Conservation (phyloP, 352 stramenopile genomes). For the Discostella stelligera region DNA sequence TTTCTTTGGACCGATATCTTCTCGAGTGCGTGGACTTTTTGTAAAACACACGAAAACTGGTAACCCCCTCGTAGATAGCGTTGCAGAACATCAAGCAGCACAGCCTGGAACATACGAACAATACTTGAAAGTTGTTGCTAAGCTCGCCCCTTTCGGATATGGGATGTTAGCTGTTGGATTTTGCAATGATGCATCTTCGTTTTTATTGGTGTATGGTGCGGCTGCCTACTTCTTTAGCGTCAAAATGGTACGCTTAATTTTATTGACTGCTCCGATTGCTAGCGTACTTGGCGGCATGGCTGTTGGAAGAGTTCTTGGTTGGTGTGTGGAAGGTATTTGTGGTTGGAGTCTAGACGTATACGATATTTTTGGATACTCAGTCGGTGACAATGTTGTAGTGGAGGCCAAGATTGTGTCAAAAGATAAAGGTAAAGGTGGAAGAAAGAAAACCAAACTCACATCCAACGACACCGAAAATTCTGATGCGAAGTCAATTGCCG, state of each 20-base stretch:
- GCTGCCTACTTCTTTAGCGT: conserved; percentile 82
- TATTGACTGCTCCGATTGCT: conserved; percentile 81
- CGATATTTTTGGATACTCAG: conserved; percentile 13
- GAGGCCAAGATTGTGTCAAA: conserved; percentile 18
- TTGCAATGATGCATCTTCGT: conserved; percentile 73
- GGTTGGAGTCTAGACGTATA: conserved; percentile 39
- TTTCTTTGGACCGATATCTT: conserved; percentile 85
- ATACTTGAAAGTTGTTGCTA: conserved; percentile 79
- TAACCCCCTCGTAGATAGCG: conserved; percentile 85
- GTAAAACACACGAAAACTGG: conserved; percentile 86
- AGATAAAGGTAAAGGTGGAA: conserved; percentile 40
- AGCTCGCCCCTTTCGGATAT: conserved; percentile 80
- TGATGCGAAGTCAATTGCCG: conserved; percentile 9
- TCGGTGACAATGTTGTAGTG: conserved; percentile 4
- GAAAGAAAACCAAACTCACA: conserved; percentile 34
- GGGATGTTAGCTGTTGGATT: conserved; percentile 66
- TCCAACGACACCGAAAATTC: conserved; percentile 35
- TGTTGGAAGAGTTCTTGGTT: conserved; percentile 59
- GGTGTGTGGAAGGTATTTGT: conserved; percentile 48
- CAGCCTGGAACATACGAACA: conserved; percentile 76
- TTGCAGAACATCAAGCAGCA: conserved; percentile 85
- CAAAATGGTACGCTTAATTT: conserved; percentile 84
- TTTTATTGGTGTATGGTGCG: conserved; percentile 78
- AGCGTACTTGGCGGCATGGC: conserved; percentile 76
- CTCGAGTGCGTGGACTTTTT: conserved; percentile 84